Percentiles rank a stretch among this genome's conserved stretches.
Conservation (phyloP, 192 early-diverging fungal genomes). For the Gonapodya sp. region DNA sequence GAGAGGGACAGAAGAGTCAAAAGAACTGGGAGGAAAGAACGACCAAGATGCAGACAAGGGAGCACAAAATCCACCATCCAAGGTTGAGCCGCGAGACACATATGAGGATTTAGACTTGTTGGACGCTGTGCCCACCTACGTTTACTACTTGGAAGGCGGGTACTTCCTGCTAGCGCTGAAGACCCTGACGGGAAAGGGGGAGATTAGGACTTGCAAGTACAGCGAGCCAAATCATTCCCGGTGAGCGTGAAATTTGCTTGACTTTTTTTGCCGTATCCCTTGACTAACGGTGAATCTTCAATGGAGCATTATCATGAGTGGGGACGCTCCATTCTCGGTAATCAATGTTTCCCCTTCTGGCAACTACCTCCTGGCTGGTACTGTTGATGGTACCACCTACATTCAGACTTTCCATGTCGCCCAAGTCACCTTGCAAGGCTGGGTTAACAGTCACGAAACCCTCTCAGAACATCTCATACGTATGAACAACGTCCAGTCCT, state of each 20-base stretch:
- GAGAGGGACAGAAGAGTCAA: neutral
- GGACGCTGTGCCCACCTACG: neutral
- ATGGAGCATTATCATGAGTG: neutral
- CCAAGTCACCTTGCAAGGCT: neutral
- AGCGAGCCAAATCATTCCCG: slow-evolving; percentile 32
- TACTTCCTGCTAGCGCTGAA: slow-evolving; percentile 39
- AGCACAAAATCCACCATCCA: neutral
- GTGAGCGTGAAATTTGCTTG: slow-evolving; percentile 21
- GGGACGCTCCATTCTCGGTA: neutral
- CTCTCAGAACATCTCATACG: neutral
- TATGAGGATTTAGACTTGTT: neutral
- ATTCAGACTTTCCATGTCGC: neutral
- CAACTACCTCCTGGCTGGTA: neutral
- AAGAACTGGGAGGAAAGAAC: neutral
- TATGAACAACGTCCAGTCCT: neutral
- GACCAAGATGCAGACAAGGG: neutral
- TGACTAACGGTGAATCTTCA: neutral
- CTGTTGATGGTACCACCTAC: neutral
- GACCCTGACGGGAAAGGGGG: slow-evolving; percentile 34
- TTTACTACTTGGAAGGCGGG: slow-evolving; percentile 37
- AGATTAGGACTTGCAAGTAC: slow-evolving; percentile 37
- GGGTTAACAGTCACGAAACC: neutral
- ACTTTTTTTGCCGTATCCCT: neutral
- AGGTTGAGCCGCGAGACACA: neutral
- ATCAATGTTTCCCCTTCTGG: neutral